phyloP scores from a whole-genome alignment of 371 early-diverging fungal genomes.

The Apophysomyces sp. region DNA sequence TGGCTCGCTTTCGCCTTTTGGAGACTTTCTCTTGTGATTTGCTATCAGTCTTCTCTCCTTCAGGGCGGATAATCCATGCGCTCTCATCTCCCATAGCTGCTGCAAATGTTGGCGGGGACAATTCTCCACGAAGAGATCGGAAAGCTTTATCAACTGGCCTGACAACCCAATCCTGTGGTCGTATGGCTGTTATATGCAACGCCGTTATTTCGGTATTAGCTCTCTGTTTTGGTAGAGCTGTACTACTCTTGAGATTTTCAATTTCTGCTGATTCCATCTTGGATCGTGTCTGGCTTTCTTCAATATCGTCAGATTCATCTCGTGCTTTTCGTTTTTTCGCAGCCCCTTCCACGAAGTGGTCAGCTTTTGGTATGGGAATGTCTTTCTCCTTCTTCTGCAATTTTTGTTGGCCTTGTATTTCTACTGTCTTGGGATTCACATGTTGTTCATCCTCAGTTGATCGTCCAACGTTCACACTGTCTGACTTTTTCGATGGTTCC shows the following conservation, averaged over 20 bases:
- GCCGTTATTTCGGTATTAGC: too few species aligned
- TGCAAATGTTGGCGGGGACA: conserved; percentile 32
- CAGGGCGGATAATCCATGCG: conserved; percentile 12
- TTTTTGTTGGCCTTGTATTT: background rate
- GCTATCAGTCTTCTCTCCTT: background rate
- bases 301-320: background rate
- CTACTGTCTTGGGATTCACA: background rate
- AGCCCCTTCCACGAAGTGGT: background rate
- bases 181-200: conserved; percentile 5
- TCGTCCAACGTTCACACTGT: background rate
- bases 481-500: background rate
- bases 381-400: background rate
- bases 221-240: background rate
- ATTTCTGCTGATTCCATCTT: background rate
- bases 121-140: conserved; percentile 33
- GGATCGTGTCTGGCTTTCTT: background rate
- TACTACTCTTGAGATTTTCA: background rate
- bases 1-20: background rate
- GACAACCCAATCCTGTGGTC: conserved; percentile 20
- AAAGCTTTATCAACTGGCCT: conserved; percentile 10
- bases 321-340: conserved; percentile 2
- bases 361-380: background rate
- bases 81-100: conserved; percentile 26
- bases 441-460: background rate
- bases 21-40: background rate